These are phyloP conservation scores for Cutaneotrichosporon cyanovorans DNA, from an alignment of 1,284 basidiomycete genomes.

Conservation along the genomic window DNA sequence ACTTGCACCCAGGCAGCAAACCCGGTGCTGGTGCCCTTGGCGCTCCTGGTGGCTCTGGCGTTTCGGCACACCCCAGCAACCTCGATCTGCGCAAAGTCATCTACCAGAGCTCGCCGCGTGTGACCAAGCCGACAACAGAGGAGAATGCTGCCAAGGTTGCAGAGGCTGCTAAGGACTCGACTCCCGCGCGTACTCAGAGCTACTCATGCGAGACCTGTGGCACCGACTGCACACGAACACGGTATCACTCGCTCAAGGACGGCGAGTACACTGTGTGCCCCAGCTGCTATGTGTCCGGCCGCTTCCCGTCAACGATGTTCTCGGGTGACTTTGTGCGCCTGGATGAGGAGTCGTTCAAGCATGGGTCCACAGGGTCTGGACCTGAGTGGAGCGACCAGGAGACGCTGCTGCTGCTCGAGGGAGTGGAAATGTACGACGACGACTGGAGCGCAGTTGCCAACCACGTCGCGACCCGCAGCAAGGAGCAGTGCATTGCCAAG, in stretches of 20 bases:
- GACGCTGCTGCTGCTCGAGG: slow-evolving; percentile 79
- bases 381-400: slow-evolving; percentile 91
- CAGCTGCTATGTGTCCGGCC: slow-evolving; percentile 88
- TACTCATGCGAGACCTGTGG: slow-evolving; percentile 92
- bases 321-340: slow-evolving; percentile 96
- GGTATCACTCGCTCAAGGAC: slow-evolving; percentile 89
- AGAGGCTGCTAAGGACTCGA: slow-evolving; percentile 52
- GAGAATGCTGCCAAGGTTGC: slow-evolving; percentile 57
- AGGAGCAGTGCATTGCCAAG: slow-evolving; percentile 90
- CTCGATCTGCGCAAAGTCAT: slow-evolving; percentile 78
- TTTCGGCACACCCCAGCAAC: slow-evolving; percentile 55
- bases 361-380: slow-evolving; percentile 47
- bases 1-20: slow-evolving; percentile 73
- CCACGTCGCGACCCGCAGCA: slow-evolving; percentile 81
- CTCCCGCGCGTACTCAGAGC: slow-evolving; percentile 45
- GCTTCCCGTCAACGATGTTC: slow-evolving; percentile 94
- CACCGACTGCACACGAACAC: slow-evolving; percentile 76
- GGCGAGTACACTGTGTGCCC: slow-evolving; percentile 85
- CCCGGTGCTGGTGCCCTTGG: slow-evolving; percentile 46
- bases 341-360: slow-evolving; percentile 53
- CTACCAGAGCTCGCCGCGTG: slow-evolving; percentile 72
- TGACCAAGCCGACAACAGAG: slow-evolving; percentile 57
- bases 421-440: slow-evolving; percentile 95
- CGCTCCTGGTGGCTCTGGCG: slow-evolving; percentile 25
- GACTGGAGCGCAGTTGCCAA: slow-evolving; percentile 90